Evolutionary conservation across 1,284 basidiomycete genomes (phyloP).

Genomic region (Melampsora larici-populina): DNA sequence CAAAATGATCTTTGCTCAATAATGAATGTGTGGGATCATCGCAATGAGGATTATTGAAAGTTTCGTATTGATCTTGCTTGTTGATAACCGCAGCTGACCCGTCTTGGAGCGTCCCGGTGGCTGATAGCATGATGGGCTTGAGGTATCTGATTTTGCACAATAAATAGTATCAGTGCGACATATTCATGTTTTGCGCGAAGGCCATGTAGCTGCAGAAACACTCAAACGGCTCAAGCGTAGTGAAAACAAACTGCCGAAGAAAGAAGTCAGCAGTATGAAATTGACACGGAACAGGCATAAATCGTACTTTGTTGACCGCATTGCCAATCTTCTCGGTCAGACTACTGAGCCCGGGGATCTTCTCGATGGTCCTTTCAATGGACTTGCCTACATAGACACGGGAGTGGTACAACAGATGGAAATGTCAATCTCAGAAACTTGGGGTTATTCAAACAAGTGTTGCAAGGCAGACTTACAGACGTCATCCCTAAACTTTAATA

Average conservation of each 20-base stretch:
- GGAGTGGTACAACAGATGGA: not conserved
- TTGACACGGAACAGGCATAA: constrained; percentile 45
- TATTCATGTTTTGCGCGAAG: no score
- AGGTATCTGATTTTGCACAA: constrained; percentile 24
- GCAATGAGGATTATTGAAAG: constrained; percentile 47
- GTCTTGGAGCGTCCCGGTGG: constrained; percentile 40
- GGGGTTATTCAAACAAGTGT: not conserved
- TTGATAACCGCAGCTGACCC: constrained; percentile 44
- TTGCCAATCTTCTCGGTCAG: constrained; percentile 79
- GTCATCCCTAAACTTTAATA: constrained; percentile 78
- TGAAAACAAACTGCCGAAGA: constrained; percentile 40
- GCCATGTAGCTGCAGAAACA: not conserved
- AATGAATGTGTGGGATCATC: constrained; percentile 53
- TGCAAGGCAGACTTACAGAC: constrained; percentile 49
- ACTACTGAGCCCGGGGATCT: constrained; percentile 61
- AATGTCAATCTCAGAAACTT: not conserved
- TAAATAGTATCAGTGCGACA: not conserved
- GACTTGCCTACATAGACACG: constrained; percentile 61
- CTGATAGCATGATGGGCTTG: constrained; percentile 43
- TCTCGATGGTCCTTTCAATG: constrained; percentile 77
- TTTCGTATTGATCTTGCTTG: constrained; percentile 44
- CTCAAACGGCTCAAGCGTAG: constrained; percentile 44
- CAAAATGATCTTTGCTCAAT: constrained; percentile 54
- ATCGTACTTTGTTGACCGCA: constrained; percentile 53
- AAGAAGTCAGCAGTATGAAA: constrained; percentile 3